These are phyloP conservation scores for Blastobotrys aristatus DNA, from an alignment of 1,139 yeast genomes.

Conservation along the genomic window DNA sequence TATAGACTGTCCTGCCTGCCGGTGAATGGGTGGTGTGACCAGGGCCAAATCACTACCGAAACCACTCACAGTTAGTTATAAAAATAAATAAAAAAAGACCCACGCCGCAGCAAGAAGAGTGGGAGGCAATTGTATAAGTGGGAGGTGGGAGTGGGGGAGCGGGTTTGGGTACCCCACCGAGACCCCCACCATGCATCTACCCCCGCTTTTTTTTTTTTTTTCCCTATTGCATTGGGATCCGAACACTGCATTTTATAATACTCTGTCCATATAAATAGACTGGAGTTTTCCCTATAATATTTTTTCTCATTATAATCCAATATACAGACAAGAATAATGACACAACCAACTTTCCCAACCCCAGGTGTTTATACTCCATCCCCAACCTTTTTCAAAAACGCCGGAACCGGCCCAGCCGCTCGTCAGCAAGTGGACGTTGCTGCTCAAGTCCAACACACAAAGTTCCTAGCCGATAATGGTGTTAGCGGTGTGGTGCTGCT, in stretches of 20 bases:
- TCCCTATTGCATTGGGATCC: too few relatives aligned
- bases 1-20: conserved; percentile 69
- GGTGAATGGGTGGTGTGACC: conserved; percentile 68
- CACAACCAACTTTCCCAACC: conserved; percentile 16
- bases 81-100: not conserved
- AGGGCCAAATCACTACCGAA: conserved; percentile 43
- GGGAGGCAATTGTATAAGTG: too few relatives aligned
- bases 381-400: conserved; percentile 47
- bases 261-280: not conserved
- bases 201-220: not conserved
- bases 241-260: too few relatives aligned
- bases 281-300: too few relatives aligned
- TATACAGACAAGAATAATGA: not conserved
- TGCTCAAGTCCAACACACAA: conserved; percentile 42
- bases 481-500: conserved; percentile 44
- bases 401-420: conserved; percentile 27
- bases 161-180: not conserved
- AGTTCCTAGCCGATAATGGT: conserved; percentile 40
- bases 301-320: not conserved
- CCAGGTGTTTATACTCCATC: conserved; percentile 46
- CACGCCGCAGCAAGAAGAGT: not conserved
- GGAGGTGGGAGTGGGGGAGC: not conserved
- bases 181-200: not conserved
- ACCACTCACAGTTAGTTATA: not conserved
- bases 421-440: conserved; percentile 40